Percentiles rank a stretch among this genome's conserved stretches.
Evolutionary conservation across 257 asterid species (phyloP).

Genomic region (Mitragyna speciosa): DNA sequence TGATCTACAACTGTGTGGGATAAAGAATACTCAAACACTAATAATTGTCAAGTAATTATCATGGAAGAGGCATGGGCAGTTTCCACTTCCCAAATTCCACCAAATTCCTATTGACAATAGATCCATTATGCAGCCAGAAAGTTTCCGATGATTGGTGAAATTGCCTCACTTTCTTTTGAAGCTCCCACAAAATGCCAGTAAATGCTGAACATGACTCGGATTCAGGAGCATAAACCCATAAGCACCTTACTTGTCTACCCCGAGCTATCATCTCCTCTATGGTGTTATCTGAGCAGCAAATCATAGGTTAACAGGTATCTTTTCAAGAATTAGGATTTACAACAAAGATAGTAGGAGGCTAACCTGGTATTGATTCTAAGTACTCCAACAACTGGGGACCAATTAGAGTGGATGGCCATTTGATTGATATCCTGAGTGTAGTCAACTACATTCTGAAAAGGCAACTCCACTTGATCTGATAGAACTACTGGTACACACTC

Average conservation of each 20-base stretch:
- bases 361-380: conserved; percentile 88
- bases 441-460: conserved; percentile 77
- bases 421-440: conserved; percentile 76
- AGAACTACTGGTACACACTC: conserved; percentile 91
- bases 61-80: conserved; percentile 79
- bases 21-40: neutral
- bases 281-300: conserved; percentile 49
- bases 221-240: conserved; percentile 74
- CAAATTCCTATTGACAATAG: conserved; percentile 66
- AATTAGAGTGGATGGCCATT: conserved; percentile 82
- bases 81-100: conserved; percentile 77
- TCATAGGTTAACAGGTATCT: neutral
- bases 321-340: neutral
- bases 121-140: conserved; percentile 90
- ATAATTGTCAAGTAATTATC: conserved; percentile 9
- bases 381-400: conserved; percentile 73
- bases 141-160: conserved; percentile 90
- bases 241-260: conserved; percentile 77
- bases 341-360: conserved; percentile 7
- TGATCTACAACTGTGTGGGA: neutral
- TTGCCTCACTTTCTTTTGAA: conserved; percentile 84
- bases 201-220: conserved; percentile 85
- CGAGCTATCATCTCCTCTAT: conserved; percentile 72
- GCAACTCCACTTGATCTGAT: conserved; percentile 90
- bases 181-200: conserved; percentile 75